phyloP scores from a whole-genome alignment of 805 yeast genomes.

The Pichia occidentalis region DNA sequence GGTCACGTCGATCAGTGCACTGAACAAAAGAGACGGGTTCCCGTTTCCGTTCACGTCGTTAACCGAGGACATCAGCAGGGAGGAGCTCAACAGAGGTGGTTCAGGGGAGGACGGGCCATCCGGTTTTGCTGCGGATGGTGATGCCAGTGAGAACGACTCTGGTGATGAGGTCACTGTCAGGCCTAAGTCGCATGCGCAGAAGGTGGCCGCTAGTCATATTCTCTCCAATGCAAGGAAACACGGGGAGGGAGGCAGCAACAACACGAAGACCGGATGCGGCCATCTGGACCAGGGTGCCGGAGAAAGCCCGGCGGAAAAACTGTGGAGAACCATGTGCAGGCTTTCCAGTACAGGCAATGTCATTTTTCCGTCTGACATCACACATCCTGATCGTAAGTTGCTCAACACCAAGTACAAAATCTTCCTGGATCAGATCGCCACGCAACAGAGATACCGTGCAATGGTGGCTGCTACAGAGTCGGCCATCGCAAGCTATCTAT shows the following conservation, averaged over 20 bases:
- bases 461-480: conserved; percentile 48
- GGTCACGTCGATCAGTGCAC: conserved; percentile 47
- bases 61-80: conserved; percentile 25
- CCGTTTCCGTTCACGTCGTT: conserved; percentile 46
- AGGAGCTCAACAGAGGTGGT: conserved; percentile 8
- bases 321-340: conserved; percentile 84
- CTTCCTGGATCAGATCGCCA: conserved; percentile 79
- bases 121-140: conserved; percentile 13
- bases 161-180: conserved; percentile 54
- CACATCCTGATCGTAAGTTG: conserved; percentile 61
- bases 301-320: conserved; percentile 44
- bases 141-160: conserved; percentile 37
- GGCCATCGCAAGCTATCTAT: conserved; percentile 21
- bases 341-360: conserved; percentile 81
- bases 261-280: too few relatives aligned
- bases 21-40: conserved; percentile 37
- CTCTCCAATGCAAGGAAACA: too few relatives aligned
- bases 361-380: conserved; percentile 55
- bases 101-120: too few relatives aligned
- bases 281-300: not conserved
- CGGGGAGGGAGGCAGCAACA: too few relatives aligned
- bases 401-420: conserved; percentile 76
- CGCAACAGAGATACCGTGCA: conserved; percentile 71
- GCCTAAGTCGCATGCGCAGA: conserved; percentile 48
- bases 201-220: too few relatives aligned